Base-by-base conservation (phyloP, 495 filamentous ascomycete species). In the Neurospora sp. region DNA sequence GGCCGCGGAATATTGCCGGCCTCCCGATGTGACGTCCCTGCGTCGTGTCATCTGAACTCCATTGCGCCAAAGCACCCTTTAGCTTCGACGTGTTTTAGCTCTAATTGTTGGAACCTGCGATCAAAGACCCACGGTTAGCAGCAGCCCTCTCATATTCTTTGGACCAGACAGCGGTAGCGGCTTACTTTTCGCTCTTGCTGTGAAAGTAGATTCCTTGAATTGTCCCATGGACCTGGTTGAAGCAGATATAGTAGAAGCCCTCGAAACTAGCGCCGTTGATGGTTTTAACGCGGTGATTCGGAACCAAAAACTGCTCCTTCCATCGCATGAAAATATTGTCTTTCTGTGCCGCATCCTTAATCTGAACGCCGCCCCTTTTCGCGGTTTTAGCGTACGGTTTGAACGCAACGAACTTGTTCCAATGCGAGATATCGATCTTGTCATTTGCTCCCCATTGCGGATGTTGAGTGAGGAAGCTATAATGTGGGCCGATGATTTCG, bases 241-340 rank as follows among this genome's bases (percentile, higher is more conserved):
- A 99, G 82, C 94, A 98, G 72, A 99, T 98, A 76, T 98, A 99
- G 79, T 99, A 99, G 78, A 99, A 99, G 0, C 96, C 96, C 75
- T 99, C 96, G 77, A 98, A 99, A 76, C 94, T 97, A 1, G 96
- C 96, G 4, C 96, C 96, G 38, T 89, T 91, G 73, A 99, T 96
- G 20, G 92, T 93, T 72, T 89, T 85, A 27, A 98, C 93, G 3
- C 93, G 88, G 81, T 99, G 96, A 77, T 98, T 94, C 10, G 96
- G 96, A 4, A 99, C 96, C 9, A 99, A 87, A 79, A 99, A 99
- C 76, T 96, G 93, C 81, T 99, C 96, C 80, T 99, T 99, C 96
- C 96, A 99, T 69, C 96, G 89, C 96, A 99, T 99, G 80, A 98
- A 99, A 22, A 99, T 90, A 79, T 98, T 91, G 76, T 98, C 94